Base-by-base conservation (phyloP, 2,329 filamentous ascomycete genomes). In the Beauveria asiatica region DNA sequence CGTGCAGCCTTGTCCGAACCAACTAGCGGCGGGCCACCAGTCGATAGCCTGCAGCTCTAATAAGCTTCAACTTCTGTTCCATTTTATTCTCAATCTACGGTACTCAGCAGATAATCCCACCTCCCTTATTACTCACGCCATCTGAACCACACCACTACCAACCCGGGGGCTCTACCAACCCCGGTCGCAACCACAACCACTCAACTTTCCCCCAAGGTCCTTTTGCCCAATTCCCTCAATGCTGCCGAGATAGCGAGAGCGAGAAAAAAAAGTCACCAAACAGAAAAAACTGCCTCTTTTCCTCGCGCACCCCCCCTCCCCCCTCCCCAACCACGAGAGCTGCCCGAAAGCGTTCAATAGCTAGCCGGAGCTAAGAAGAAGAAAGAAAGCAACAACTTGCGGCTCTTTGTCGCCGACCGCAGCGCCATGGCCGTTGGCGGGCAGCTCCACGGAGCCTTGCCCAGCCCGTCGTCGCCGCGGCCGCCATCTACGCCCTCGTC, bases 381-480 rank as follows among this genome's bases (percentile, higher is more conserved):
- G 9, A 37, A 37, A 37, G 33, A 37, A 37, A 16, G 33, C 13
- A 37, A 13, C 11, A 13, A 16, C 33, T 37, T 16, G 33, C 33
- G 33, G 33, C 33, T 37, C 33, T 16, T 37, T 16, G 33, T 37
- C 33, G 33, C 33, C 11, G 33, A 37, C 11, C 11, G 13, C 33
- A 37, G 33, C 33, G 33, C 56, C 48, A 52, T 57, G 55, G 54
- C 33, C 46, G 25, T 49, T 45, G 56, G 56, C 60, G 53, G 60
- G 39, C 53, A 13, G 54, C 55, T 37, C 49, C 56, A 10, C 39
- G 23, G 60, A 53, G 54, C 60, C 55, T 54, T 46, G 55, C 56
- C 61, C 61, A 62, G 51, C 56, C 61, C 57, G 44, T 48, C 56
- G 33, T 41, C 51, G 48, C 13, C 60, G 33, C 25, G 51, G 30